phyloP scores from a whole-genome alignment of 2,329 filamentous ascomycete genomes.

The Trichoderma brevicompactum region DNA sequence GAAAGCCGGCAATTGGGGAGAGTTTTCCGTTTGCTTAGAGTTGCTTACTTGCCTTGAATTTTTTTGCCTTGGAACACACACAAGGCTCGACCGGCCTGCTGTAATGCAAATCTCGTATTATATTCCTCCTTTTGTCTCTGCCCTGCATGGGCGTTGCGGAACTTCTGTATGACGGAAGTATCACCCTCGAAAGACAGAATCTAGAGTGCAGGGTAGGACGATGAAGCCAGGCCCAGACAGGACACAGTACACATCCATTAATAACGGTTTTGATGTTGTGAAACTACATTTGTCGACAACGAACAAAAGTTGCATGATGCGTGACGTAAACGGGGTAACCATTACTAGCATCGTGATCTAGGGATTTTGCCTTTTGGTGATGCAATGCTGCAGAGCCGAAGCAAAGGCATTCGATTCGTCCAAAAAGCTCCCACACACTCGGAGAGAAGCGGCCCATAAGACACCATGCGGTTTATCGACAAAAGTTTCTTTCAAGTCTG shows the following conservation, averaged over 20 bases:
- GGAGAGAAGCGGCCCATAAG: no score
- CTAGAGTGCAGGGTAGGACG: slow-evolving; percentile 6
- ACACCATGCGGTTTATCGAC: no score
- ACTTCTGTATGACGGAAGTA: neutral
- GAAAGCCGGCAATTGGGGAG: no score
- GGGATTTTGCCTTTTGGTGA: no score
- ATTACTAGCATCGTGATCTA: no score
- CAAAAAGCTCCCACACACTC: no score
- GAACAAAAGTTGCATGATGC: neutral
- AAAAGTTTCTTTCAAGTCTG: neutral
- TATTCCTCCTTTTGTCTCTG: neutral
- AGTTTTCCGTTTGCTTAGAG: no score
- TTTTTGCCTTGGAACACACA: neutral
- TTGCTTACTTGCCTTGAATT: no score
- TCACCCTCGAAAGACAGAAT: neutral
- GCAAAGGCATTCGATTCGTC: no score
- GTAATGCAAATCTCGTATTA: neutral
- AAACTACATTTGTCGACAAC: neutral
- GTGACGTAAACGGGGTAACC: no score
- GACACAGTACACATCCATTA: neutral
- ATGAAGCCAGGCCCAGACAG: neutral
- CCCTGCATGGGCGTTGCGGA: neutral
- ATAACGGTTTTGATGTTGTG: neutral
- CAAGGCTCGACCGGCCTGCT: neutral
- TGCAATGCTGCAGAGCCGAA: no score